Base-by-base conservation (phyloP, 2,329 filamentous ascomycete genomes). In the Ophidiomyces ophidiicola region DNA sequence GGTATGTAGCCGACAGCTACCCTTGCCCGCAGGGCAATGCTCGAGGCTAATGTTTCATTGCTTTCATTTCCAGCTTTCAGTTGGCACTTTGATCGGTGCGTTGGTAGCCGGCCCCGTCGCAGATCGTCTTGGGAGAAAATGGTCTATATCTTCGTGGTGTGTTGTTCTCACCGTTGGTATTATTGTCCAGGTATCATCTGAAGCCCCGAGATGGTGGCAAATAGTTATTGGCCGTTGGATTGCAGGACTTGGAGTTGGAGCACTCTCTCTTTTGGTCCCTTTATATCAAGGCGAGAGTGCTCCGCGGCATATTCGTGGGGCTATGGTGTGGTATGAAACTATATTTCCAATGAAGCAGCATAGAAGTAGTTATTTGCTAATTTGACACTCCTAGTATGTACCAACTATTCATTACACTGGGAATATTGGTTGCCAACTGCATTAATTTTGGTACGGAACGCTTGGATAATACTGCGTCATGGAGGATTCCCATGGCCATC, bases 401-500 rank as follows among this genome's bases (percentile, higher is more conserved):
- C 53, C 66, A 69, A 50, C 55, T 69, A 37, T 67, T 68, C 48
- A 65, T 68, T 41, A 64, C 66, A n/a, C 56, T 68, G 20, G 65
- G 66, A 42, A 68, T 69, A 46, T 62, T 68, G 44, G 59, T 66
- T 45, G 64, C 66, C 39, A 62, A 67, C 48, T 57, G 63, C 39
- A 60, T 69, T 57, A 68, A 68, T 55, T 68, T 54, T 42, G 66
- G 66, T 19, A 68, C 65, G 2, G 56, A 63, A 39, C 46, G 43
- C 17, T 56, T 60, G 34, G 15, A 56, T 5, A 58, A 54, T 30
- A 76, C 55, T 64, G 58, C 55, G 20, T 62, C 62, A 1, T 68
- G 65, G 65, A 56, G 65, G 17, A 65, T 68, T 42, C 60, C 63
- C 26, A 74, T 75, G 64, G 72, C 71, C 5, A 62, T 76, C 33